Percentiles rank a stretch among this genome's conserved stretches.
Evolutionary conservation across 2,329 filamentous ascomycete genomes (phyloP).

Genomic region (Fusarium tricinctum): DNA sequence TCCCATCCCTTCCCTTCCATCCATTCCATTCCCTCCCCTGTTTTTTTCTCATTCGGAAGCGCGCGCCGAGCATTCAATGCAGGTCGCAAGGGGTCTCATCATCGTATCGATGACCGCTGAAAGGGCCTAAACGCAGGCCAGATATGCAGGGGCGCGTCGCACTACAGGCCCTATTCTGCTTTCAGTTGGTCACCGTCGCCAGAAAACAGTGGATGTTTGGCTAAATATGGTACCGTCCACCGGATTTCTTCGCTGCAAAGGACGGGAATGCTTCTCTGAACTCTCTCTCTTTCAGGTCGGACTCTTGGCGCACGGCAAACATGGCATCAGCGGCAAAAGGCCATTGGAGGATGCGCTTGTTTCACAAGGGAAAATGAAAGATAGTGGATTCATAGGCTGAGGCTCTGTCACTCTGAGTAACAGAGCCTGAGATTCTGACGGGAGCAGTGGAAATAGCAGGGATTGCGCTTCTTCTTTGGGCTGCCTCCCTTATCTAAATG

Average conservation of each 20-base stretch:
- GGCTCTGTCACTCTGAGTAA: neutral
- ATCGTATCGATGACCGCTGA: conserved; percentile 16
- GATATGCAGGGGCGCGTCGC: conserved; percentile 46
- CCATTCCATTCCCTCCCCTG: neutral
- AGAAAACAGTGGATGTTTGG: conserved; percentile 25
- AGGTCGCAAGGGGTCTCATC: conserved; percentile 4
- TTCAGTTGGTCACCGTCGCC: conserved; percentile 39
- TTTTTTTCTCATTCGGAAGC: conserved; percentile 4
- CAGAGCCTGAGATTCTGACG: no score
- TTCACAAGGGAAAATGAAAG: conserved; percentile 1
- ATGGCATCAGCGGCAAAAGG: neutral
- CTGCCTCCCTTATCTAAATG: conserved; percentile 19
- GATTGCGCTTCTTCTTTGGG: conserved; percentile 9
- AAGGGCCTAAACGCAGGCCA: conserved; percentile 5
- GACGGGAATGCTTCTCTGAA: no score
- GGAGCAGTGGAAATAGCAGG: neutral
- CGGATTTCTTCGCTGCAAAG: conserved; percentile 1
- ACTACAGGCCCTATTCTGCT: conserved; percentile 38
- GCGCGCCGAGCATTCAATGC: conserved; percentile 1
- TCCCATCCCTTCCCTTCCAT: conserved; percentile 2
- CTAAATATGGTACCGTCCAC: conserved; percentile 33
- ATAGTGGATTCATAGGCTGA: neutral
- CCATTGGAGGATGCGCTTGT: conserved; percentile 28
- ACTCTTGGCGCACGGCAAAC: conserved; percentile 14
- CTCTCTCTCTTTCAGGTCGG: neutral